phyloP scores from a whole-genome alignment of 2,329 filamentous ascomycete species.

The Penicillium aurantiogriseum region DNA sequence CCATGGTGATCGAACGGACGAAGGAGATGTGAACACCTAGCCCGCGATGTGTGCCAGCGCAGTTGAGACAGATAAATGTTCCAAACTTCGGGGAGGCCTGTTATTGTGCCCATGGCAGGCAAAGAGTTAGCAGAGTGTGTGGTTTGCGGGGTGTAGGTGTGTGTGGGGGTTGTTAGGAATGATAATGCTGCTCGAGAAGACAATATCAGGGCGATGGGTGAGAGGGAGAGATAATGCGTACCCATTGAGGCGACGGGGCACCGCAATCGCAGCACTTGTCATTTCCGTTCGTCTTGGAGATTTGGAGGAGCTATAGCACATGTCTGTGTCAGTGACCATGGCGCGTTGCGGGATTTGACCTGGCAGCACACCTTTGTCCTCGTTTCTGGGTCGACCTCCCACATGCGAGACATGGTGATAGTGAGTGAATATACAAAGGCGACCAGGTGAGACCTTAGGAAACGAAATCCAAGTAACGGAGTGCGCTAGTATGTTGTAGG shows the following conservation, averaged over 20 bases:
- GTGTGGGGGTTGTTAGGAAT: background rate
- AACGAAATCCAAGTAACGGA: conserved; percentile 10
- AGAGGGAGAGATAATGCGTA: conserved; percentile 43
- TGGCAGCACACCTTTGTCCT: conserved; percentile 71
- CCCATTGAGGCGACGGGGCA: conserved; percentile 97
- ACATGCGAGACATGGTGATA: conserved; percentile 69
- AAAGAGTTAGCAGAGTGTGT: conserved; percentile 2
- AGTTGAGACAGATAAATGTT: conserved; percentile 96
- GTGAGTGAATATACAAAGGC: conserved; percentile 13
- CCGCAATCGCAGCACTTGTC: conserved; percentile 91
- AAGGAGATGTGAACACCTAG: conserved; percentile 98
- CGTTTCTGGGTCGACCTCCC: conserved; percentile 98
- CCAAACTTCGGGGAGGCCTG: conserved; percentile 88
- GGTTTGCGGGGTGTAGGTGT: background rate
- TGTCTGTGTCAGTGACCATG: conserved; percentile 14
- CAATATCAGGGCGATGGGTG: background rate
- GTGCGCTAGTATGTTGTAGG: conserved; percentile 3
- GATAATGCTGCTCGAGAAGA: background rate
- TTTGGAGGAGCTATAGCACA: conserved; percentile 69
- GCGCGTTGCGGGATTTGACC: background rate
- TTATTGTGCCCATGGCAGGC: conserved; percentile 1
- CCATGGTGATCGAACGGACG: conserved; percentile 96
- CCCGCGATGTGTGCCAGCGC: conserved; percentile 89
- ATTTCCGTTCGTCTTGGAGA: conserved; percentile 88
- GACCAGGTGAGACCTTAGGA: background rate